phyloP scores from a whole-genome alignment of 768 basidiomycete genomes.

The Leccinum longicurvipes region DNA sequence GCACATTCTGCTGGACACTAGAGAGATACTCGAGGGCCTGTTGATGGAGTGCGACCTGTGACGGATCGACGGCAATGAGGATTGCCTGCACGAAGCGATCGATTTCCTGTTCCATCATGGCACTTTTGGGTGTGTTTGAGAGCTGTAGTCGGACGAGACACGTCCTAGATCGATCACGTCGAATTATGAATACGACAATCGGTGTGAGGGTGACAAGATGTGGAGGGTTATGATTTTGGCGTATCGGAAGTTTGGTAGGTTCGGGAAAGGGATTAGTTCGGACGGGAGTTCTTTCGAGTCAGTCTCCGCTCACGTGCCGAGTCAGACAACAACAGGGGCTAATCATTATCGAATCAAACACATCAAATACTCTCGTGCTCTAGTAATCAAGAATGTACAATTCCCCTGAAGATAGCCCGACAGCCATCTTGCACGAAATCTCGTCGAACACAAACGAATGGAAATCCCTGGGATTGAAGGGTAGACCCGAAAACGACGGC shows the following conservation, averaged over 20 bases:
- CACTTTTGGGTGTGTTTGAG: slow-evolving; percentile 7
- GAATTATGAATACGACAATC: slow-evolving; percentile 4
- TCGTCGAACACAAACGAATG: slow-evolving; percentile 55
- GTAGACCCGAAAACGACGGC: slow-evolving; percentile 46
- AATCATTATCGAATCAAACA: neutral
- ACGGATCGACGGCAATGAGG: slow-evolving; percentile 80
- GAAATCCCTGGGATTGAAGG: slow-evolving; percentile 46
- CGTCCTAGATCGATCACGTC: slow-evolving; percentile 17
- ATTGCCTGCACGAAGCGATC: slow-evolving; percentile 82
- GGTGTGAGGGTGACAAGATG: neutral
- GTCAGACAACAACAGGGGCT: slow-evolving; percentile 17
- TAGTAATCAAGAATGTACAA: slow-evolving; percentile 45
- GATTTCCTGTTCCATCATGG: slow-evolving; percentile 68
- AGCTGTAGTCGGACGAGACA: slow-evolving; percentile 14
- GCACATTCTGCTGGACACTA: slow-evolving; percentile 71
- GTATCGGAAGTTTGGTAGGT: slow-evolving; percentile 2
- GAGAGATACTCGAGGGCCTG: slow-evolving; percentile 85
- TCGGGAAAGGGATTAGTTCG: too few species aligned
- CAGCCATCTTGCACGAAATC: slow-evolving; percentile 46
- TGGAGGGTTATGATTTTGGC: neutral
- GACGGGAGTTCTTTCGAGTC: slow-evolving; percentile 8
- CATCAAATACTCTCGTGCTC: neutral
- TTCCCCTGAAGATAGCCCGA: slow-evolving; percentile 52
- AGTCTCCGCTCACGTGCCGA: slow-evolving; percentile 26
- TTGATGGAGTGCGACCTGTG: slow-evolving; percentile 67